Evolutionary conservation across 768 basidiomycete species (phyloP).

Genomic region (Boletus tomentosulus): DNA sequence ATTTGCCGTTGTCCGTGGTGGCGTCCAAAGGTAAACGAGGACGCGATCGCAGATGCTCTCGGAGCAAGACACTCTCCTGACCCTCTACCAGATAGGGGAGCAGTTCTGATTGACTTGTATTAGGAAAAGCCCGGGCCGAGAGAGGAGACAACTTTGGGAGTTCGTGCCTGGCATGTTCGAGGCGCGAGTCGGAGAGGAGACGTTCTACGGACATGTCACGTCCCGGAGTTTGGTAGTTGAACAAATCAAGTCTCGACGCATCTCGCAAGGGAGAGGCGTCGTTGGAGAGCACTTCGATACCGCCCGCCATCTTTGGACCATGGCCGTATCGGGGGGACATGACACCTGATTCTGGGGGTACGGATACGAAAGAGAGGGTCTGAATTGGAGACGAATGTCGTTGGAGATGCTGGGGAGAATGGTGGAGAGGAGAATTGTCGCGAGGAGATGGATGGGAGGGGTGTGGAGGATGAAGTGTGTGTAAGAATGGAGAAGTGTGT

Average conservation of each 20-base stretch:
- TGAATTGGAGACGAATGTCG: conserved; percentile 11
- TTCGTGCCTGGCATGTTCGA: conserved; percentile 11
- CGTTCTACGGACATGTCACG: conserved; percentile 17
- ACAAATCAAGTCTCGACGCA: conserved; percentile 6
- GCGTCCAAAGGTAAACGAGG: background rate
- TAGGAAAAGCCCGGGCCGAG: background rate
- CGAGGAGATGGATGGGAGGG: conserved; percentile 11
- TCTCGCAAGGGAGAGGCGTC: conserved; percentile 7
- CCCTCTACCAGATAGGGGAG: background rate
- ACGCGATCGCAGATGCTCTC: conserved; percentile 6
- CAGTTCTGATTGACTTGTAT: background rate
- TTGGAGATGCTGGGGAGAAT: conserved; percentile 17
- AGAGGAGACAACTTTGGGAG: conserved; percentile 11
- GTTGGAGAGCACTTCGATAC: conserved; percentile 19
- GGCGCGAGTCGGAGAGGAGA: conserved; percentile 6
- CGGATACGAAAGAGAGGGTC: background rate
- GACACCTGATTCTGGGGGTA: background rate
- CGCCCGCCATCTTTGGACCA: conserved; percentile 28
- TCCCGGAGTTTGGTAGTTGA: conserved; percentile 10
- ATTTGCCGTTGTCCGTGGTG: background rate
- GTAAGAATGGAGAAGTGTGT: conserved; percentile 13
- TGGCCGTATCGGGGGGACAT: conserved; percentile 19
- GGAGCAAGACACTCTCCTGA: conserved; percentile 3
- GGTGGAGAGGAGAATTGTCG: conserved; percentile 17
- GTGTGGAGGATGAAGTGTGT: conserved; percentile 2